Percentiles rank a stretch among this genome's conserved stretches.
Conservation (phyloP, 1,284 basidiomycete species). For the Ceratobasidium sp. region DNA sequence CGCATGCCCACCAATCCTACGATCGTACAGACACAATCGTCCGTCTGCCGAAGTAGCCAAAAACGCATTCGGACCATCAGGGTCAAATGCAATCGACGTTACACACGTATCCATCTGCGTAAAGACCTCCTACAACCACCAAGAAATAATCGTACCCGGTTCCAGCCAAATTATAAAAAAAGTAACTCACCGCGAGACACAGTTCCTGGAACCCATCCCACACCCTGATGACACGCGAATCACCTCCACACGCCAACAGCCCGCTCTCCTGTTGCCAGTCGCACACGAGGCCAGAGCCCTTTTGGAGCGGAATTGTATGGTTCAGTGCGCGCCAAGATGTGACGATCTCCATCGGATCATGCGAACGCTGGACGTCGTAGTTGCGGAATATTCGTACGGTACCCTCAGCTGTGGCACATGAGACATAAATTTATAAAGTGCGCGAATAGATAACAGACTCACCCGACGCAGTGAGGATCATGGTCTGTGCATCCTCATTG, state of each 20-base stretch:
- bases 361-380: slow-evolving; percentile 73
- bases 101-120: slow-evolving; percentile 93
- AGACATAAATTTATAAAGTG: slow-evolving; percentile 11
- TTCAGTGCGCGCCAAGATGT: slow-evolving; percentile 93
- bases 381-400: slow-evolving; percentile 92
- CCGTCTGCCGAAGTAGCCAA: slow-evolving; percentile 96
- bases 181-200: slow-evolving; percentile 75
- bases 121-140: slow-evolving; percentile 75
- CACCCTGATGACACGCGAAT: slow-evolving; percentile 88
- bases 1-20: slow-evolving; percentile 83
- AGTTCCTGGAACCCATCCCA: slow-evolving; percentile 97
- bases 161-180: slow-evolving; percentile 33
- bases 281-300: slow-evolving; percentile 86
- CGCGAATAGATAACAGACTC: slow-evolving; percentile 53
- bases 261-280: slow-evolving; percentile 96
- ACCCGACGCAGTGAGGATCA: slow-evolving; percentile 92
- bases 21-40: slow-evolving; percentile 91
- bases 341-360: slow-evolving; percentile 84
- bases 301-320: slow-evolving; percentile 76
- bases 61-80: slow-evolving; percentile 83
- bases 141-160: slow-evolving; percentile 45
- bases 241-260: slow-evolving; percentile 89
- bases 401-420: slow-evolving; percentile 78
- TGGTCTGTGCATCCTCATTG: slow-evolving; percentile 94
- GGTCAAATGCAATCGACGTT: slow-evolving; percentile 87